Evolutionary conservation across 176 grass and related monocot genomes (phyloP).

Genomic region (Dactylis glomerata): DNA sequence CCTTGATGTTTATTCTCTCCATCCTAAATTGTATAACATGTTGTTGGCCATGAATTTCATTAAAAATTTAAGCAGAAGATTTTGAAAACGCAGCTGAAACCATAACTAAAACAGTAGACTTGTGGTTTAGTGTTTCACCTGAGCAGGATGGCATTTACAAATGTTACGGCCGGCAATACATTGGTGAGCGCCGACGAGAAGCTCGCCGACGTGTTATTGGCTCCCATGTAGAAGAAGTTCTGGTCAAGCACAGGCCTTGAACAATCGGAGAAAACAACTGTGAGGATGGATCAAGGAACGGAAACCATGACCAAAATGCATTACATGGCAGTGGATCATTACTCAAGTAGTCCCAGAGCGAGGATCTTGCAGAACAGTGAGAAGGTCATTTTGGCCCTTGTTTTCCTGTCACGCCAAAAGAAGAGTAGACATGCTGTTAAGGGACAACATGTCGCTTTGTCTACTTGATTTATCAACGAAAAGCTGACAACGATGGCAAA

Average conservation of each 20-base stretch:
- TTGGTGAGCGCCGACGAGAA: conserved; percentile 84
- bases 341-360: conserved; percentile 74
- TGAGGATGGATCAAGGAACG: not conserved
- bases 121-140: conserved; percentile 37
- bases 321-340: conserved; percentile 14
- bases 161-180: conserved; percentile 73
- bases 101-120: not conserved
- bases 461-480: not conserved
- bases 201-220: conserved; percentile 72
- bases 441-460: not conserved
- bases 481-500: not conserved
- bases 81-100: not conserved
- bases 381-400: conserved; percentile 66
- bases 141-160: conserved; percentile 70
- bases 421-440: not conserved
- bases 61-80: not conserved
- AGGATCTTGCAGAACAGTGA: conserved; percentile 61
- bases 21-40: conserved; percentile 39
- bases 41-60: not conserved
- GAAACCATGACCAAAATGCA: not conserved
- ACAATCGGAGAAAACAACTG: not conserved
- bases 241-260: conserved; percentile 89
- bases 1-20: conserved; percentile 70
- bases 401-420: conserved; percentile 54
- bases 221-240: conserved; percentile 94